These are phyloP conservation scores for Lodderomyces metapsilosis DNA, from an alignment of 1,139 yeast species.

Conservation along the genomic window DNA sequence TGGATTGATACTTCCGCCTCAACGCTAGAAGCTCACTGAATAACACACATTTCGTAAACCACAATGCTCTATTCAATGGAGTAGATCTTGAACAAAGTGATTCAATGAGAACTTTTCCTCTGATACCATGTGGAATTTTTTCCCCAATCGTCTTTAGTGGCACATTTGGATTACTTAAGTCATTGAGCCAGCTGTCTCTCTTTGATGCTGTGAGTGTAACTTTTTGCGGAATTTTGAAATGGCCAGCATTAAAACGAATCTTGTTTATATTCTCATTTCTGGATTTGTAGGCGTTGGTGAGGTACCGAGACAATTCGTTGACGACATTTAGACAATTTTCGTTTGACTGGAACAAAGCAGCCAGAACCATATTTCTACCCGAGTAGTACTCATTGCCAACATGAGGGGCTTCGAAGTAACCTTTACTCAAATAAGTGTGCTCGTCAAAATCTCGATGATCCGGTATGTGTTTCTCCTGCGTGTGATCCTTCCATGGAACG, in stretches of 20 bases:
- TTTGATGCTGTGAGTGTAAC: conserved; percentile 87
- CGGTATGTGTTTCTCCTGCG: conserved; percentile 24
- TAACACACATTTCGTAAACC: conserved; percentile 88
- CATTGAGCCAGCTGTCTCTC: conserved; percentile 80
- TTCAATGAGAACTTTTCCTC: conserved; percentile 71
- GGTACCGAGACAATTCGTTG: conserved; percentile 43
- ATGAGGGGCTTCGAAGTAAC: conserved; percentile 54
- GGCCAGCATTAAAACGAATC: conserved; percentile 49
- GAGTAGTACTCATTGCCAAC: conserved; percentile 53
- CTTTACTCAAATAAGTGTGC: conserved; percentile 38
- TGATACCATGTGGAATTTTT: conserved; percentile 89
- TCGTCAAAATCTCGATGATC: conserved; percentile 15
- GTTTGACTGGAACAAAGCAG: conserved; percentile 39
- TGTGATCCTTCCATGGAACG: conserved; percentile 70
- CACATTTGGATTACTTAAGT: conserved; percentile 64
- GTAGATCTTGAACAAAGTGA: conserved; percentile 63
- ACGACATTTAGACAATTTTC: conserved; percentile 39
- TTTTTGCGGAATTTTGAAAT: conserved; percentile 77
- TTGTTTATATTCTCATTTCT: conserved; percentile 65
- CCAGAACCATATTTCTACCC: conserved; percentile 51
- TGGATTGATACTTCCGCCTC: conserved; percentile 44
- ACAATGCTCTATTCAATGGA: conserved; percentile 76
- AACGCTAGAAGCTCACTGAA: conserved; percentile 75
- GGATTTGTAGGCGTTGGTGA: conserved; percentile 63
- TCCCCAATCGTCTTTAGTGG: conserved; percentile 68